A percentile compares a stretch with the other conserved stretches of the same genome.
phyloP scores from a whole-genome alignment of 352 stramenopile species.

The Plasmopara viticola region DNA sequence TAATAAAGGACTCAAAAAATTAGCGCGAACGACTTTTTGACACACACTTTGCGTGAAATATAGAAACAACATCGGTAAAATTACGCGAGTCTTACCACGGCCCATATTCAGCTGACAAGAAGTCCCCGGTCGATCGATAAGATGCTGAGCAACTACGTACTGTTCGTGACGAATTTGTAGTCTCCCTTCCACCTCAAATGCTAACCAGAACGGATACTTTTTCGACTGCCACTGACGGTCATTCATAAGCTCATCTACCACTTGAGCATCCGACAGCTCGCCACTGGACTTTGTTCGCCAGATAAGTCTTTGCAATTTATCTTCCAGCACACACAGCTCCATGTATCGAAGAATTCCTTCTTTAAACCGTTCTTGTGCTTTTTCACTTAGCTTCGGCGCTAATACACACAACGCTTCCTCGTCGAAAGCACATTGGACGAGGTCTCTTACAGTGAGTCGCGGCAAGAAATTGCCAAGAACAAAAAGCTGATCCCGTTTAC shows the following conservation, averaged over 20 bases:
- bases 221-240: slow-evolving; percentile 38
- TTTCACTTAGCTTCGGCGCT: slow-evolving; percentile 20
- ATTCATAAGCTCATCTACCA: slow-evolving; percentile 55
- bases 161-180: slow-evolving; percentile 84
- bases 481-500: slow-evolving; percentile 16
- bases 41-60: slow-evolving; percentile 33
- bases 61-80: slow-evolving; percentile 85
- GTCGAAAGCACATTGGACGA: slow-evolving; percentile 36
- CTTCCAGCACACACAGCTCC: slow-evolving; percentile 70
- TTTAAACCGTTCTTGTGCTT: slow-evolving; percentile 18
- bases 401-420: slow-evolving; percentile 24
- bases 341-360: slow-evolving; percentile 26
- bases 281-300: slow-evolving; percentile 8
- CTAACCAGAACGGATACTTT: slow-evolving; percentile 72
- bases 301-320: slow-evolving; percentile 50
- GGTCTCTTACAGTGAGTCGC: slow-evolving; percentile 24
- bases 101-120: slow-evolving; percentile 88
- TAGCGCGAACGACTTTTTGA: slow-evolving; percentile 37
- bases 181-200: slow-evolving; percentile 81
- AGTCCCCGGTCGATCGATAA: slow-evolving; percentile 54
- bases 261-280: slow-evolving; percentile 18
- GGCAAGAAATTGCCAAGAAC: slow-evolving; percentile 22
- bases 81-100: slow-evolving; percentile 78
- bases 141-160: slow-evolving; percentile 58
- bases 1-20: slow-evolving; percentile 59